phyloP scores from a whole-genome alignment of 2,329 filamentous ascomycete species.

The Penicillium sp. region DNA sequence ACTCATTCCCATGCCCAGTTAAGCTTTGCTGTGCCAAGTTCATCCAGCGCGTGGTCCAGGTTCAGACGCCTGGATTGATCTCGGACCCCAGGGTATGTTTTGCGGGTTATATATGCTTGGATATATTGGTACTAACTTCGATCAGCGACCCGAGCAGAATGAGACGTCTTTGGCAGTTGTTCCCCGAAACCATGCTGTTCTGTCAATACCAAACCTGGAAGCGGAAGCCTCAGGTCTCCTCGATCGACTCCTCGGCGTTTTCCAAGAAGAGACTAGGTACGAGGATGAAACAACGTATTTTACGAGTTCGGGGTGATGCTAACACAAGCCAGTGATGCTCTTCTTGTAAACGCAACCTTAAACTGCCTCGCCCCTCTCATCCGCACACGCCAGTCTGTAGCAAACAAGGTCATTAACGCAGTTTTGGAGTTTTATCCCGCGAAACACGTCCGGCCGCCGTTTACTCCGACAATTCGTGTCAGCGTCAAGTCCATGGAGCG shows the following conservation, averaged over 20 bases:
- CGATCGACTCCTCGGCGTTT: slow-evolving; percentile 78
- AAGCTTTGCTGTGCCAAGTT: slow-evolving; percentile 97
- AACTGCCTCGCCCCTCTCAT: slow-evolving; percentile 84
- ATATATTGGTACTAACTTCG: slow-evolving; percentile 12
- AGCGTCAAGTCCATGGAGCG: slow-evolving; percentile 93
- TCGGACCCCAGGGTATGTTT: slow-evolving; percentile 75
- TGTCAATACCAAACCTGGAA: slow-evolving; percentile 79
- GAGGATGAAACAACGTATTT: background rate
- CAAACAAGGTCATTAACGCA: slow-evolving; percentile 80
- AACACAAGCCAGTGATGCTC: slow-evolving; percentile 65
- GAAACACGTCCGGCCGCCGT: slow-evolving; percentile 71
- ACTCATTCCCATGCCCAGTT: slow-evolving; percentile 70
- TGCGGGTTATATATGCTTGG: background rate
- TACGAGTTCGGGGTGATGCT: background rate
- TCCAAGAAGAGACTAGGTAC: slow-evolving; percentile 84
- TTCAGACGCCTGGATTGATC: slow-evolving; percentile 81
- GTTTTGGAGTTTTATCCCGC: slow-evolving; percentile 91
- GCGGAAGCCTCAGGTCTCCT: slow-evolving; percentile 89
- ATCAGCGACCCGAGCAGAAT: slow-evolving; percentile 67
- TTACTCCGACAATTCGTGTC: slow-evolving; percentile 77
- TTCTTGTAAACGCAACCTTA: slow-evolving; percentile 85
- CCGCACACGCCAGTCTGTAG: slow-evolving; percentile 74
- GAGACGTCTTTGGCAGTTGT: slow-evolving; percentile 88
- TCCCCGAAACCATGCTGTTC: slow-evolving; percentile 75
- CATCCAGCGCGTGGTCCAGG: slow-evolving; percentile 85